A percentile compares a stretch with the other conserved stretches of the same genome.
Evolutionary conservation across 1,139 yeast genomes (phyloP).

Genomic region (Debaryomyces sp.): DNA sequence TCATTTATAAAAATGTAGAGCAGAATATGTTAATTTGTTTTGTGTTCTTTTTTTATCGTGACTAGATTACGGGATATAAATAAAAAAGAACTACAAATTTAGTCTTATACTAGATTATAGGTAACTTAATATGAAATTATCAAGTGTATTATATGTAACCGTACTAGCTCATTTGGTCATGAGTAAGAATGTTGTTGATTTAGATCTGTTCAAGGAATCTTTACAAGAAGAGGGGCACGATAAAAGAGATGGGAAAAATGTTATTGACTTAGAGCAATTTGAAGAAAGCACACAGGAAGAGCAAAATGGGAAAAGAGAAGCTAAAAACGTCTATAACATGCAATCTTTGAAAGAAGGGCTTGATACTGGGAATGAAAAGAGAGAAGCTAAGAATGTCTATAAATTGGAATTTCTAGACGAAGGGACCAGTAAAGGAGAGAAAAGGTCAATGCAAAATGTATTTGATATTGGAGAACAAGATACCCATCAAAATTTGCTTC

Average conservation of each 20-base stretch:
- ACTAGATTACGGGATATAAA: background rate
- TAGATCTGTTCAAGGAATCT: constrained; percentile 10
- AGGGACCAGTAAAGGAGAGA: constrained; percentile 10
- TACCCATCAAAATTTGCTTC: constrained; percentile 21
- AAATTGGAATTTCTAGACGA: constrained; percentile 16
- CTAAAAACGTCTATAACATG: constrained; percentile 23
- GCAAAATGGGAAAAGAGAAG: constrained; percentile 19
- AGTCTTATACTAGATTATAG: background rate
- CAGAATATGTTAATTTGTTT: background rate
- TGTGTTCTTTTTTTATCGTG: constrained; percentile 1
- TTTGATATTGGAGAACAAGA: constrained; percentile 8
- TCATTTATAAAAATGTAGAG: background rate
- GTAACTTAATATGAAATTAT: background rate
- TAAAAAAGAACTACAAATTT: background rate
- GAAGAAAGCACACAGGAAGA: constrained; percentile 3
- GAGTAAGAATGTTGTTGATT: constrained; percentile 4
- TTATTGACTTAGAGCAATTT: constrained; percentile 21
- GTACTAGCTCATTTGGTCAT: background rate
- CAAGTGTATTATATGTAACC: background rate
- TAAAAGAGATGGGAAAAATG: no score
- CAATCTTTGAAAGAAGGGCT: constrained; percentile 11
- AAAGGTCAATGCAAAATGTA: constrained; percentile 11
- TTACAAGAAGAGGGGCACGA: constrained; percentile 39
- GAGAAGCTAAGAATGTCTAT: constrained; percentile 25
- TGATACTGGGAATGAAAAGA: constrained; percentile 7